Base-by-base conservation (phyloP, 2,329 filamentous ascomycete species). In the Amylocarpus encephaloides region DNA sequence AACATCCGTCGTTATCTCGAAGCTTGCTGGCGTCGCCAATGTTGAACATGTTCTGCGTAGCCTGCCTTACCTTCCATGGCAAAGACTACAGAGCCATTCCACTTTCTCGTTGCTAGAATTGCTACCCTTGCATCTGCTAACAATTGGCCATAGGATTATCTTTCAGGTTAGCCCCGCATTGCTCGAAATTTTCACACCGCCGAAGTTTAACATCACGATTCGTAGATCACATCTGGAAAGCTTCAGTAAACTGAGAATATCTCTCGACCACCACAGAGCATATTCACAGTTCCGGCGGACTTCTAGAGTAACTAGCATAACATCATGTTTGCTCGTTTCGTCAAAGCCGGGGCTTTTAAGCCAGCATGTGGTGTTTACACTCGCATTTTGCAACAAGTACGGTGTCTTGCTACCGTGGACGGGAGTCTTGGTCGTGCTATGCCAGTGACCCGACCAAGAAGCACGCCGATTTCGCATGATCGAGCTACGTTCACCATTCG, bases 401-500 rank as follows among this genome's bases (percentile, higher is more conserved):
- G 76, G 62, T 77, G 73, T 67, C 72, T 85, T 67, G 83, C 83
- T 54, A 85, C 83, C 41, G 79, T 86, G 54, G 77, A 82, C 61
- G 81, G 79, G 61, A 88, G 82, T 71, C 82, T 80, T 66, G 81
- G 83, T 64, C 80, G 87, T 64, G 75, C 79, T 61, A 83, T 86
- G 73, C 82, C 85, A 56, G 69, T 73, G 33, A 72, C 71, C 51
- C 72, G 75, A 56, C 71, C 76, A 57, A 76, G 76, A 59, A 77
- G 80, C 54, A 90, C 84, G 57, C 81, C 84, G 53, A 82, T 82
- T 55, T 79, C 82, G 41, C 80, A 80, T 64, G 85, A 90, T 64
- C 79, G 88, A 63, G 93, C 93, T 57, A 97, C 93, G 52, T 88
- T 98, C 66, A 97, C 92, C 57, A 95, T 98, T 70, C 86, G 87